phyloP scores from a whole-genome alignment of 176 grass and related monocot genomes.

The Tillandsia fasciculata region DNA sequence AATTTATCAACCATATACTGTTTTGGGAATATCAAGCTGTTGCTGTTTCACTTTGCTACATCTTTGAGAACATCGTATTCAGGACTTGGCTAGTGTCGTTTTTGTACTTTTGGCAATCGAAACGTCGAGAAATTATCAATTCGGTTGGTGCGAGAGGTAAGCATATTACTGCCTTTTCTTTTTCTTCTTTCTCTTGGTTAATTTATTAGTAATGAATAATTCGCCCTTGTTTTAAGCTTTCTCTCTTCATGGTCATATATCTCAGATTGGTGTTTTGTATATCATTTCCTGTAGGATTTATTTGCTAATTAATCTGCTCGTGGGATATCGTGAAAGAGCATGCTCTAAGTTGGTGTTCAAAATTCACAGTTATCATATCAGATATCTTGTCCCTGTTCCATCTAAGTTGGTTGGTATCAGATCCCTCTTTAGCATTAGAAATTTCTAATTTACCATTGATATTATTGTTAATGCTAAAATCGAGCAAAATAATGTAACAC shows the following conservation, averaged over 20 bases:
- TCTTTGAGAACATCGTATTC: slow-evolving; percentile 2
- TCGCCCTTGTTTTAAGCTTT: not conserved
- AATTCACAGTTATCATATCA: slow-evolving; percentile 8
- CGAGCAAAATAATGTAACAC: slow-evolving; percentile 16
- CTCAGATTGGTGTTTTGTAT: slow-evolving; percentile 1
- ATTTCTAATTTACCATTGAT: slow-evolving; percentile 12
- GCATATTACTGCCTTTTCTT: not conserved
- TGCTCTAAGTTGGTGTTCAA: slow-evolving; percentile 7
- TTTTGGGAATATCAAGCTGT: not conserved
- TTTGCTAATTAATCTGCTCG: slow-evolving; percentile 3
- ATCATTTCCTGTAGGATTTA: slow-evolving; percentile 8
- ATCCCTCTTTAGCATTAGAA: not conserved
- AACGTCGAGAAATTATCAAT: not conserved
- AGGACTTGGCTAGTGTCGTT: not conserved
- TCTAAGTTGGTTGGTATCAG: slow-evolving; percentile 18
- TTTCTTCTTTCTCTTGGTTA: not conserved
- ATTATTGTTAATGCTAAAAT: slow-evolving; percentile 2
- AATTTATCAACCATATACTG: slow-evolving; percentile 12
- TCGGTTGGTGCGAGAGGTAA: slow-evolving; percentile 19
- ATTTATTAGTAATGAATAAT: not conserved
- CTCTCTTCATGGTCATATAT: not conserved
- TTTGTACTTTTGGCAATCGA: not conserved
- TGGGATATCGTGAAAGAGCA: not conserved
- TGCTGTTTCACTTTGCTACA: slow-evolving; percentile 14
- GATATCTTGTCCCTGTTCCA: slow-evolving; percentile 10